Evolutionary conservation across 140 eudicot species (phyloP).

Genomic region (Senecio squalidus): DNA sequence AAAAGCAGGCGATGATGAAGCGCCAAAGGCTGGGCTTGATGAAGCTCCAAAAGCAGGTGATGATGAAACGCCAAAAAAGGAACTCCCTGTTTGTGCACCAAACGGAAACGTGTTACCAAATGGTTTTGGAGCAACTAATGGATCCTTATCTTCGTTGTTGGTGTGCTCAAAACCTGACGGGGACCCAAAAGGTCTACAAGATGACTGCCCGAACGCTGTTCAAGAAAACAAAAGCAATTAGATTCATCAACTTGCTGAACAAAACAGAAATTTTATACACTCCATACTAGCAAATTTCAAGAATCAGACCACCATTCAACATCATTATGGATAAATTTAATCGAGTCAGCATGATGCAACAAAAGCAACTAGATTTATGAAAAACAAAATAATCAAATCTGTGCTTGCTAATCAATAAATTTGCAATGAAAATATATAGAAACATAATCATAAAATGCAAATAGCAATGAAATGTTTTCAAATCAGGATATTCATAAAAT

Average conservation of each 20-base stretch:
- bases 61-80: slow-evolving; percentile 71
- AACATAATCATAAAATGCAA: too few relatives aligned
- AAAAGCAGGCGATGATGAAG: slow-evolving; percentile 83
- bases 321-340: too few relatives aligned
- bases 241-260: background rate
- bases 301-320: too few relatives aligned
- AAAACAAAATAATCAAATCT: too few relatives aligned
- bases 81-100: slow-evolving; percentile 85
- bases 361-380: too few relatives aligned
- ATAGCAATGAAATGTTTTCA: too few relatives aligned
- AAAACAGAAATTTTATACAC: slow-evolving; percentile 1
- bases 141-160: slow-evolving; percentile 63
- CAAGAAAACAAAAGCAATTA: slow-evolving; percentile 17
- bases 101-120: slow-evolving; percentile 75
- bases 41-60: slow-evolving; percentile 73
- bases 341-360: too few relatives aligned
- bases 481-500: too few relatives aligned
- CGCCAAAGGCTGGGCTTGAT: slow-evolving; percentile 58
- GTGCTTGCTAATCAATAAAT: too few relatives aligned
- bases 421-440: too few relatives aligned
- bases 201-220: slow-evolving; percentile 91
- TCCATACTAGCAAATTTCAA: slow-evolving; percentile 2
- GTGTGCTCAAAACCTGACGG: slow-evolving; percentile 84
- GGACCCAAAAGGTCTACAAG: slow-evolving; percentile 79
- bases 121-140: slow-evolving; percentile 80